Percentiles rank a stretch among this genome's conserved stretches.
Conservation (phyloP, 2,329 filamentous ascomycete genomes). For the Fusarium sp. region DNA sequence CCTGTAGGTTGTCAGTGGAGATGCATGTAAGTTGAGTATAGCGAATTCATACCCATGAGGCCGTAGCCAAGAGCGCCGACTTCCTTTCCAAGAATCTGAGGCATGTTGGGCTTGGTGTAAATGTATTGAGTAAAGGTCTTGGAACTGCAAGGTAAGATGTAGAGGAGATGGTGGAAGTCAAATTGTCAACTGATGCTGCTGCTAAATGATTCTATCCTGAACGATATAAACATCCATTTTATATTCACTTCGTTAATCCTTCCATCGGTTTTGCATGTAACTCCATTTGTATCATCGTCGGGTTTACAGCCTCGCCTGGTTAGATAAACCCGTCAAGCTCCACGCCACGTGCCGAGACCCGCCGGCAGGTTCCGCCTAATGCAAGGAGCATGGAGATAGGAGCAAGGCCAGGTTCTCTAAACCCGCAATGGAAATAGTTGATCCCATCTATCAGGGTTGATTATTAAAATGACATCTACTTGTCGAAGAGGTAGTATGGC, state of each 20-base stretch:
- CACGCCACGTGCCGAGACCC: background rate
- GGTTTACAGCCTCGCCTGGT: background rate
- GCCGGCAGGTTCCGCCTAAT: background rate
- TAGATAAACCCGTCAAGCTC: constrained; percentile 5
- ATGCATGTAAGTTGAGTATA: background rate
- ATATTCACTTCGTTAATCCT: background rate
- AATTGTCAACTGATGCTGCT: background rate
- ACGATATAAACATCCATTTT: background rate
- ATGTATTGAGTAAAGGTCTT: background rate
- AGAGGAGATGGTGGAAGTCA: background rate
- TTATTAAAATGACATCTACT: background rate
- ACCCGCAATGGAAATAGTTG: background rate
- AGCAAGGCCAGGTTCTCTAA: background rate
- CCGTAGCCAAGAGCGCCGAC: constrained; percentile 66
- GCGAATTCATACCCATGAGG: constrained; percentile 60
- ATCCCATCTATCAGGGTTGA: background rate
- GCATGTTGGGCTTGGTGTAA: constrained; percentile 23
- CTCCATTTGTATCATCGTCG: background rate
- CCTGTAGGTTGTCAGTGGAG: constrained; percentile 43
- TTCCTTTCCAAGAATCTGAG: constrained; percentile 54
- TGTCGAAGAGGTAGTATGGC: background rate
- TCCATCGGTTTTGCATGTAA: background rate
- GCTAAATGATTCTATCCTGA: background rate
- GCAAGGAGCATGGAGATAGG: background rate
- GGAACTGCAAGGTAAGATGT: background rate